Percentiles rank a stretch among this genome's conserved stretches.
These are phyloP conservation scores for Botrytis sinoallii DNA, from an alignment of 2,329 filamentous ascomycete species.

Conservation along the genomic window DNA sequence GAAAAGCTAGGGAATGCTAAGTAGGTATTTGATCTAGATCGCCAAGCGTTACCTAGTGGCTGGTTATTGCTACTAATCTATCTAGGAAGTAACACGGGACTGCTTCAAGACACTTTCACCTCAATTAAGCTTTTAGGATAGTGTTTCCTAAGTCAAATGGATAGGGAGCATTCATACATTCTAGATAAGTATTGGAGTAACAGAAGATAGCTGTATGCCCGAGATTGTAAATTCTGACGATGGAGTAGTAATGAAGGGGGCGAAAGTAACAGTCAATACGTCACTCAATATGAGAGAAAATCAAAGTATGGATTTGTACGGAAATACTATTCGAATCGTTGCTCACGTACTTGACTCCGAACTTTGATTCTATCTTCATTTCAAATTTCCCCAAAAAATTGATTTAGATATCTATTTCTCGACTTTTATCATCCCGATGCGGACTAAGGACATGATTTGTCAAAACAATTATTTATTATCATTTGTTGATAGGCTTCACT, in stretches of 20 bases:
- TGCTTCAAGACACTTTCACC: neutral
- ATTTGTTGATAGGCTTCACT: no score
- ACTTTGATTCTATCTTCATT: neutral
- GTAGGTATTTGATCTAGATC: neutral
- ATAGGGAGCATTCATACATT: neutral
- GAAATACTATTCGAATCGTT: neutral
- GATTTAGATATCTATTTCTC: neutral
- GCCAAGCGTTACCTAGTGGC: neutral
- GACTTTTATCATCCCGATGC: neutral
- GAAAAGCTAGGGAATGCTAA: neutral
- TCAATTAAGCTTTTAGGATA: no score
- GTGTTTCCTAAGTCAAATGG: neutral
- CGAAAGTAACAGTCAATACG: neutral
- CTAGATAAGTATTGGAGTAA: neutral
- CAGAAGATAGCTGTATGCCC: neutral
- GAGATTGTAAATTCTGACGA: neutral
- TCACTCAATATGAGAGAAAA: neutral
- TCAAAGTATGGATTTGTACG: no score
- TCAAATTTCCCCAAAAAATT: neutral
- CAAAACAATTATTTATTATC: neutral
- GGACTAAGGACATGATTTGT: neutral
- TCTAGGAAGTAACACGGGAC: neutral
- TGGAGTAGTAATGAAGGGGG: neutral
- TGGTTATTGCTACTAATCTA: neutral
- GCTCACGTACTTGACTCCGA: neutral